A percentile compares a stretch with the other conserved stretches of the same genome.
phyloP scores from a whole-genome alignment of 352 stramenopile species.

The Globisporangium splendens region DNA sequence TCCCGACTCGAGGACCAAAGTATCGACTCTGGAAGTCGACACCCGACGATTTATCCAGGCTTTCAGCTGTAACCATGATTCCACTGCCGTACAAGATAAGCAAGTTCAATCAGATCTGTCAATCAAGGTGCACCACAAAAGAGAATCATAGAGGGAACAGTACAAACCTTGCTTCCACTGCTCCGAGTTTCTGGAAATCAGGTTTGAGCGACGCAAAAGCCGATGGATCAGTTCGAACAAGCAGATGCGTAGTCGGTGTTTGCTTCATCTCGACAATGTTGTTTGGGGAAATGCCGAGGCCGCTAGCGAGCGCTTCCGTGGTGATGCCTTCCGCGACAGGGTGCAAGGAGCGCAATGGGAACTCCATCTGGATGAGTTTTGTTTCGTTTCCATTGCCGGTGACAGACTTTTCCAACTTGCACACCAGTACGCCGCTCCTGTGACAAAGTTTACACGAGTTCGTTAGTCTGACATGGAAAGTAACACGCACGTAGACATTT shows the following conservation, averaged over 20 bases:
- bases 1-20: slow-evolving; percentile 86
- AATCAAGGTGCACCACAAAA: slow-evolving; percentile 3
- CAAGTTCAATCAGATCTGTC: background rate
- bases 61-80: slow-evolving; percentile 30
- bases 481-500: background rate
- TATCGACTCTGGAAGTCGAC: slow-evolving; percentile 72
- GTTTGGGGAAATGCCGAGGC: slow-evolving; percentile 10
- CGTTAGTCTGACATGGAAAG: background rate
- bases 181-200: slow-evolving; percentile 24
- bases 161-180: slow-evolving; percentile 21
- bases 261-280: slow-evolving; percentile 19
- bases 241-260: slow-evolving; percentile 15
- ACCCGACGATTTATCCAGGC: slow-evolving; percentile 9
- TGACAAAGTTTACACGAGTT: background rate
- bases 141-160: background rate
- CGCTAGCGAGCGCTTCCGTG: slow-evolving; percentile 14
- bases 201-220: slow-evolving; percentile 17
- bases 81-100: slow-evolving; percentile 14
- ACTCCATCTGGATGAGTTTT: slow-evolving; percentile 58
- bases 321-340: slow-evolving; percentile 7
- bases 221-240: slow-evolving; percentile 24
- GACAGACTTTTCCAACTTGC: slow-evolving; percentile 18
- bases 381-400: slow-evolving; percentile 15
- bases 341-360: slow-evolving; percentile 29
- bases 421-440: slow-evolving; percentile 49